A percentile compares a stretch with the other conserved stretches of the same genome.
Evolutionary conservation across 306 rosid genomes (phyloP).

Genomic region (Lablab purpureus): DNA sequence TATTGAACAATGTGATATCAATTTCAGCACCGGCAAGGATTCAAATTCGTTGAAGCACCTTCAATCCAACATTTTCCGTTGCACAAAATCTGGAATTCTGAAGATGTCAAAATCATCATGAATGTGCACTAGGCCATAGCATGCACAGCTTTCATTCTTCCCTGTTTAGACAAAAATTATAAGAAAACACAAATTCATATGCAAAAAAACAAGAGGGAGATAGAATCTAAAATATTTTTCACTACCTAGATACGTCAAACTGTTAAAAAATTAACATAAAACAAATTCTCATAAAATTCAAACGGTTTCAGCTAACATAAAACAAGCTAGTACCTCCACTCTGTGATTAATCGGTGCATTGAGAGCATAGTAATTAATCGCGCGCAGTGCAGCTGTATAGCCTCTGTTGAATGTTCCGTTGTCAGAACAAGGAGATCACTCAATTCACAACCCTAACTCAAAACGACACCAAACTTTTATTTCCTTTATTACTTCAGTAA

Average conservation of each 20-base stretch:
- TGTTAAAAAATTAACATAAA: background rate
- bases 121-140: background rate
- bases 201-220: background rate
- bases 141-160: background rate
- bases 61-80: background rate
- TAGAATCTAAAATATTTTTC: background rate
- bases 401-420: too few relatives aligned
- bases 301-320: background rate
- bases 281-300: background rate
- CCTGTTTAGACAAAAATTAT: constrained; percentile 24
- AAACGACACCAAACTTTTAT: too few relatives aligned
- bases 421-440: too few relatives aligned
- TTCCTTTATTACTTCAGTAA: too few relatives aligned
- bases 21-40: background rate
- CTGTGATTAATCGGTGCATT: too few relatives aligned
- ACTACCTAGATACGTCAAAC: background rate
- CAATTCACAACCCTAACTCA: too few relatives aligned
- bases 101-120: background rate
- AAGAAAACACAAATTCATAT: background rate
- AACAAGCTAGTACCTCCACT: too few relatives aligned
- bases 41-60: background rate
- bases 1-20: background rate
- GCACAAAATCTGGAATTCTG: too few relatives aligned
- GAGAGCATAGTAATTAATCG: too few relatives aligned
- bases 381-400: too few relatives aligned